Conservation (phyloP, 352 stramenopile genomes). For the Phytophthora multivora region DNA sequence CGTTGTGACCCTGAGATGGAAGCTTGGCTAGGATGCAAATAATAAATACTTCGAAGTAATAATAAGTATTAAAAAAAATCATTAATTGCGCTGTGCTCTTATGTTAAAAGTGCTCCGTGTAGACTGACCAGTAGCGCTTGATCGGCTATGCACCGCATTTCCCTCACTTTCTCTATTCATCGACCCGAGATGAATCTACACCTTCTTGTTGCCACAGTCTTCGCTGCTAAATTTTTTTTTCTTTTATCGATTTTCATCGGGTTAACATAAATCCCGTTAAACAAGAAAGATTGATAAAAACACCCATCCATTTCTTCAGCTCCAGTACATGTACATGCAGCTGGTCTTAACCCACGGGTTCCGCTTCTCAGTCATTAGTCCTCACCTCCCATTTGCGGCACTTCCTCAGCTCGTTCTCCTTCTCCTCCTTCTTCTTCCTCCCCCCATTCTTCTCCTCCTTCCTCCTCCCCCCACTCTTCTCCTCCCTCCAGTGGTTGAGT, state of each 20-base stretch:
- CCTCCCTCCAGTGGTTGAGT: background rate
- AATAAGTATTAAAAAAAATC: no score
- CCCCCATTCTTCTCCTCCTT: background rate
- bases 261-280: no score
- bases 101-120: no score
- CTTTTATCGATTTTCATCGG: no score
- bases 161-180: background rate
- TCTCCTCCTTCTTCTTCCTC: background rate
- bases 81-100: no score
- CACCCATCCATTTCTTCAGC: background rate
- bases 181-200: background rate
- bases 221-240: no score
- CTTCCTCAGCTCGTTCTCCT: slow-evolving; percentile 3
- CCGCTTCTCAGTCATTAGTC: background rate
- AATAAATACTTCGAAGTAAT: no score
- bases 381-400: slow-evolving; percentile 1
- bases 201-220: background rate
- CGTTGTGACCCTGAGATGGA: slow-evolving; percentile 31
- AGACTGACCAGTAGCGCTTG: no score
- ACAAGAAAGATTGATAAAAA: background rate
- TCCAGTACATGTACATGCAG: background rate
- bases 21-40: slow-evolving; percentile 43
- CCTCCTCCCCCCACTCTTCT: background rate
- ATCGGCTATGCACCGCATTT: no score
- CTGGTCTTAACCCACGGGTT: background rate